Evolutionary conservation across 31 red algal species (phyloP).

Genomic region (Odonthalia washingtoniensis): DNA sequence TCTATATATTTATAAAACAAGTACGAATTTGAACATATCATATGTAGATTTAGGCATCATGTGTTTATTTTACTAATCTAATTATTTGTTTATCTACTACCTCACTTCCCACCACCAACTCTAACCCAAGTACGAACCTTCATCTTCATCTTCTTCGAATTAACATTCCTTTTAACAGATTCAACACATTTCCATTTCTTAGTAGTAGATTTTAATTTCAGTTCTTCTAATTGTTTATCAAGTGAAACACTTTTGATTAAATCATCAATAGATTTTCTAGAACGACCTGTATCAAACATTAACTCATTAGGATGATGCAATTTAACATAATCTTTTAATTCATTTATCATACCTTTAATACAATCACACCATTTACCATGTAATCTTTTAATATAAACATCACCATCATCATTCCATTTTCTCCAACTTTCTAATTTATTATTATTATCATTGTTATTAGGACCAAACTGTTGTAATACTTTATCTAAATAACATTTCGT

Average conservation of each 20-base stretch:
- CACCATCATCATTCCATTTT: conserved; percentile 24
- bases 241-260: conserved; percentile 55
- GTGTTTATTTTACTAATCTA: no score
- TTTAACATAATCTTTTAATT: conserved; percentile 85
- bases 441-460: conserved; percentile 5
- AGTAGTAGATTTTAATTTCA: conserved; percentile 55
- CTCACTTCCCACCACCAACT: no score
- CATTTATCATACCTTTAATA: conserved; percentile 77
- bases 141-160: not conserved
- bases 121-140: conserved; percentile 18
- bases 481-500: conserved; percentile 63
- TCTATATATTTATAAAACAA: no score
- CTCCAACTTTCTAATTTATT: no score
- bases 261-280: conserved; percentile 62
- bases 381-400: conserved; percentile 41
- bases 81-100: no score
- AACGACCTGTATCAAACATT: conserved; percentile 71
- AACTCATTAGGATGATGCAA: conserved; percentile 80
- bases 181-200: conserved; percentile 53
- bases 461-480: conserved; percentile 47
- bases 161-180: no score
- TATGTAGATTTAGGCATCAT: no score
- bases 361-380: conserved; percentile 68
- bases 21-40: no score
- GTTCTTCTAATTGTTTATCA: conserved; percentile 51